Evolutionary conservation across 805 yeast genomes (phyloP).

Genomic region (Candida corydali): DNA sequence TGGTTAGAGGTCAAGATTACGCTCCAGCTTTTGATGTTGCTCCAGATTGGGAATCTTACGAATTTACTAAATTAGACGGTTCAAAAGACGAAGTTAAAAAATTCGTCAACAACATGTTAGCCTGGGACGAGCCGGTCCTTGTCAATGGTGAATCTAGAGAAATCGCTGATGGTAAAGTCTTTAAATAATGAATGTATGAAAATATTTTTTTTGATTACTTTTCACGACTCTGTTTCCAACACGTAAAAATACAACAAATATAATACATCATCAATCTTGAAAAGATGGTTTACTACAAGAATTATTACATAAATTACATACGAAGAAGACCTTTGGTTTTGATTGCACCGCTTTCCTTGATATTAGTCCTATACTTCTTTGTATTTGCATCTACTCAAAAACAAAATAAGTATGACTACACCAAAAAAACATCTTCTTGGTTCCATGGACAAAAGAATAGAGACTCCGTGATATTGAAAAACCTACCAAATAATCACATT

Average conservation of each 20-base stretch:
- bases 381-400: slow-evolving; percentile 18
- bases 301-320: slow-evolving; percentile 44
- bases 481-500: slow-evolving; percentile 67
- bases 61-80: slow-evolving; percentile 77
- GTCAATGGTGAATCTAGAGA: slow-evolving; percentile 78
- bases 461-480: slow-evolving; percentile 54
- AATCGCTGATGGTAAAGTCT: slow-evolving; percentile 96
- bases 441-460: slow-evolving; percentile 40
- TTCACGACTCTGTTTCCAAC: neutral
- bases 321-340: slow-evolving; percentile 56
- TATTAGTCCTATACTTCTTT: slow-evolving; percentile 41
- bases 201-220: neutral
- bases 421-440: slow-evolving; percentile 42
- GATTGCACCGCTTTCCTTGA: slow-evolving; percentile 43
- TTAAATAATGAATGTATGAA: slow-evolving; percentile 53
- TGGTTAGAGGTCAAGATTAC: slow-evolving; percentile 91
- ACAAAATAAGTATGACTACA: slow-evolving; percentile 43
- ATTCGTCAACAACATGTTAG: slow-evolving; percentile 87
- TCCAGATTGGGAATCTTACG: slow-evolving; percentile 98
- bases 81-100: slow-evolving; percentile 71
- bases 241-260: slow-evolving; percentile 1
- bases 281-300: slow-evolving; percentile 14
- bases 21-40: slow-evolving; percentile 96
- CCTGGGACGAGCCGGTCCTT: slow-evolving; percentile 93
- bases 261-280: neutral